Percentiles rank a stretch among this genome's conserved stretches.
These are phyloP conservation scores for Ophiostoma himal-ulmi DNA, from an alignment of 2,329 filamentous ascomycete genomes.

Conservation along the genomic window DNA sequence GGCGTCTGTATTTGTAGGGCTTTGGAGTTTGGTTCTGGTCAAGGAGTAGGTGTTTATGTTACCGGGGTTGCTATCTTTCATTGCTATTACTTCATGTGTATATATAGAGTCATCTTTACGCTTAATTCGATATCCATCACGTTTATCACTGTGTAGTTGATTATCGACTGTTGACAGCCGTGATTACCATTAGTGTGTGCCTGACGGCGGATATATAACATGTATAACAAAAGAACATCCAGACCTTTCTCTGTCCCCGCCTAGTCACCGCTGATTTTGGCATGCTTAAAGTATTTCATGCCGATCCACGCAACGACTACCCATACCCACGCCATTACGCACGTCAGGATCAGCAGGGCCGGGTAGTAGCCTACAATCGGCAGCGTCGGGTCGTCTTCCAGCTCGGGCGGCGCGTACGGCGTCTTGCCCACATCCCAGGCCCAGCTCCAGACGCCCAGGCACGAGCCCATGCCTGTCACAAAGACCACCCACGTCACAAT, in stretches of 20 bases:
- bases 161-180: not conserved
- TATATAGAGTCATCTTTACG: no score
- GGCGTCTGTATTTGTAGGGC: not conserved
- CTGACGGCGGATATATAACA: slow-evolving; percentile 11
- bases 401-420: slow-evolving; percentile 87
- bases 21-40: not conserved
- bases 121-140: no score
- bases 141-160: not conserved
- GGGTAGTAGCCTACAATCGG: slow-evolving; percentile 98
- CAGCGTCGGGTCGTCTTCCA: slow-evolving; percentile 89
- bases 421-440: slow-evolving; percentile 98
- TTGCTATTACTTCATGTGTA: not conserved
- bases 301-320: slow-evolving; percentile 95
- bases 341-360: slow-evolving; percentile 83
- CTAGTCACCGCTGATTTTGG: slow-evolving; percentile 70
- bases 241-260: not conserved
- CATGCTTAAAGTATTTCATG: slow-evolving; percentile 99
- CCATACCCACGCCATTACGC: slow-evolving; percentile 98
- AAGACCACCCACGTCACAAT: slow-evolving; percentile 92
- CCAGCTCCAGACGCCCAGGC: slow-evolving; percentile 94
- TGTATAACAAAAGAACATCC: not conserved
- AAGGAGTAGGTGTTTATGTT: not conserved
- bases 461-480: slow-evolving; percentile 93
- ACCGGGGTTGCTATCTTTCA: no score
- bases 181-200: slow-evolving; percentile 11